These are phyloP conservation scores for Chlamydomonas reinhardtii DNA, from an alignment of 163 green algal species.

Conservation along the genomic window DNA sequence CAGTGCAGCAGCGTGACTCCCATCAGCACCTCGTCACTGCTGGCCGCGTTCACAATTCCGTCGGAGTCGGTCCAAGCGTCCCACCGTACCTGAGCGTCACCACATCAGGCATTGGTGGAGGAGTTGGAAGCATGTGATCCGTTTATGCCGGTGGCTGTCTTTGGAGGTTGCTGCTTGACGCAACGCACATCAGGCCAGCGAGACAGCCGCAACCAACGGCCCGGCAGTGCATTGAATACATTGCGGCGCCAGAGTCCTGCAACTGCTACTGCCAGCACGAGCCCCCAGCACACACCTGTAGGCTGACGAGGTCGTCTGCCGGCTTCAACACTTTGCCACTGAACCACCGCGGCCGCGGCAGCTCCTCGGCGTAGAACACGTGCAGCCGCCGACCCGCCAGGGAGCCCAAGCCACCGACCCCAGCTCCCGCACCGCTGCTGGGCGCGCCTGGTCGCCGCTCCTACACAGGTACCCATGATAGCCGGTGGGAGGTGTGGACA, in stretches of 20 bases:
- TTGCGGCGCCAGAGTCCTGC: not conserved
- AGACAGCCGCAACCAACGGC: too few species aligned
- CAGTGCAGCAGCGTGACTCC: constrained; percentile 42
- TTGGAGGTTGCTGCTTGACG: too few species aligned
- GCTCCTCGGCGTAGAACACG: constrained; percentile 30
- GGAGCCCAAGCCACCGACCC: not conserved
- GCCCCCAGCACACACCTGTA: not conserved
- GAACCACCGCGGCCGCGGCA: constrained; percentile 8
- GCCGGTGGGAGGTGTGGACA: too few species aligned
- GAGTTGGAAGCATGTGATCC: too few species aligned
- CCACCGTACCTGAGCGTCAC: constrained; percentile 4
- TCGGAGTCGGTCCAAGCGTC: not conserved
- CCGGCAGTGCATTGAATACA: too few species aligned
- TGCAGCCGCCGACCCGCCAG: constrained; percentile 4
- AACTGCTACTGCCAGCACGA: not conserved
- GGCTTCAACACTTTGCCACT: not conserved
- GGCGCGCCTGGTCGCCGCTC: too few species aligned
- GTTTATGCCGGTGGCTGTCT: too few species aligned
- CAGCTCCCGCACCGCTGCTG: too few species aligned
- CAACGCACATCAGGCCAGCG: too few species aligned
- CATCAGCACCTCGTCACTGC: not conserved
- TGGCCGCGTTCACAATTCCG: not conserved
- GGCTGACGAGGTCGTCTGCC: not conserved
- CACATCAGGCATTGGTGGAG: too few species aligned
- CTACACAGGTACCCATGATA: too few species aligned